Evolutionary conservation across 345 rosid genomes (phyloP).

Genomic region (Brassica incana): DNA sequence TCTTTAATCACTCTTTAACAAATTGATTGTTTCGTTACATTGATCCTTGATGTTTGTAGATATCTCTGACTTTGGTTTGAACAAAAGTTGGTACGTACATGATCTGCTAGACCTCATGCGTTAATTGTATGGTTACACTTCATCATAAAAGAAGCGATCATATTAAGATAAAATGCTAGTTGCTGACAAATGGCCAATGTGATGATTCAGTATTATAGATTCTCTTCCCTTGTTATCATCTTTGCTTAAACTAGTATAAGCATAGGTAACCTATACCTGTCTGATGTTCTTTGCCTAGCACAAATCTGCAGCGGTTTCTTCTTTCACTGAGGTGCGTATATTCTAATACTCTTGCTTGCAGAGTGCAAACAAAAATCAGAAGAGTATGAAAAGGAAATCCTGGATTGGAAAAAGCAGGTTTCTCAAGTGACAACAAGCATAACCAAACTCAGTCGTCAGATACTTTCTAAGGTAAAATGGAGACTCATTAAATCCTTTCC

Average conservation of each 20-base stretch:
- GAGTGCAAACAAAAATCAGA: constrained; percentile 89
- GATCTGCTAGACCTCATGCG: neutral
- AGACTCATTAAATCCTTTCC: constrained; percentile 17
- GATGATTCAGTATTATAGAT: constrained; percentile 13
- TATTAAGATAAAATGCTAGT: neutral
- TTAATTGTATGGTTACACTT: neutral
- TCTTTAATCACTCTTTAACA: constrained; percentile 6
- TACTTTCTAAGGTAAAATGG: constrained; percentile 65
- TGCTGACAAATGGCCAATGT: constrained; percentile 1
- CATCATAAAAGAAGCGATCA: constrained; percentile 8
- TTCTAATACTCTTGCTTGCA: constrained; percentile 38
- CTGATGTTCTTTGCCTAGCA: constrained; percentile 23
- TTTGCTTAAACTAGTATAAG: constrained; percentile 13
- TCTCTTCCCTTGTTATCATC: constrained; percentile 6
- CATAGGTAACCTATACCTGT: constrained; percentile 10
- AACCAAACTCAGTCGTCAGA: constrained; percentile 77
- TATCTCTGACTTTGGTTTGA: constrained; percentile 2
- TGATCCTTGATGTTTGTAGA: constrained; percentile 12
- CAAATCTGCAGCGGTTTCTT: constrained; percentile 1
- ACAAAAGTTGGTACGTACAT: constrained; percentile 1
- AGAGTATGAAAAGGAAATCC: constrained; percentile 84
- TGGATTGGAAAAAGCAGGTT: constrained; percentile 83
- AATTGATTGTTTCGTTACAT: constrained; percentile 9
- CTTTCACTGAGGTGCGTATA: constrained; percentile 24
- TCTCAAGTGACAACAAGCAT: constrained; percentile 77